These are phyloP conservation scores for Fusarium ramigenum DNA, from an alignment of 2,329 filamentous ascomycete species.

Conservation along the genomic window DNA sequence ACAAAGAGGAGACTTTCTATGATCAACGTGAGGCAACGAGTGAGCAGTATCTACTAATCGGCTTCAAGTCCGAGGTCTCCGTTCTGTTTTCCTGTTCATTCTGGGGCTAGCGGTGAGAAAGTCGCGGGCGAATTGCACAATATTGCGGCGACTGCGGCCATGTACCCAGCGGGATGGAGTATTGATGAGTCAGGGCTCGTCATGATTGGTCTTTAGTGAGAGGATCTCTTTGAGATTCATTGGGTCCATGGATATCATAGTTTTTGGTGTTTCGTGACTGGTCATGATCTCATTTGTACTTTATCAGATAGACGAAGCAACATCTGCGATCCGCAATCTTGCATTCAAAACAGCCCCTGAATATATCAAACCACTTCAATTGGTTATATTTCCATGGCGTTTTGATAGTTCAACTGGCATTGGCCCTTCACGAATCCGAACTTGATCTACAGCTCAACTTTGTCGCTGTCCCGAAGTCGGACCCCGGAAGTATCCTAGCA, in stretches of 20 bases:
- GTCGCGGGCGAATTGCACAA: constrained; percentile 11
- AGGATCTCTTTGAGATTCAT: not conserved
- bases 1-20: constrained; percentile 15
- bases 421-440: constrained; percentile 9
- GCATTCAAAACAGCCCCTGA: not conserved
- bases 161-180: constrained; percentile 11
- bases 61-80: constrained; percentile 25
- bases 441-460: constrained; percentile 14
- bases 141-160: constrained; percentile 31
- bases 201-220: constrained; percentile 22
- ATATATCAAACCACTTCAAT: not conserved
- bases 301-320: constrained; percentile 1
- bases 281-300: constrained; percentile 5
- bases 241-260: constrained; percentile 3
- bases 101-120: constrained; percentile 30
- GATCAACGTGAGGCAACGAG: not conserved
- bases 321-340: not conserved
- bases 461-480: constrained; percentile 17
- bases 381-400: not conserved
- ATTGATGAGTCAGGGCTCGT: constrained; percentile 25
- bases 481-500: constrained; percentile 5
- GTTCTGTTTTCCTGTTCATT: constrained; percentile 11
- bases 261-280: constrained; percentile 20
- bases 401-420: not conserved
- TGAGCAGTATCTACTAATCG: not conserved